These are phyloP conservation scores for Pyrenophora seminiperda DNA, from an alignment of 2,329 filamentous ascomycete genomes.

Conservation along the genomic window DNA sequence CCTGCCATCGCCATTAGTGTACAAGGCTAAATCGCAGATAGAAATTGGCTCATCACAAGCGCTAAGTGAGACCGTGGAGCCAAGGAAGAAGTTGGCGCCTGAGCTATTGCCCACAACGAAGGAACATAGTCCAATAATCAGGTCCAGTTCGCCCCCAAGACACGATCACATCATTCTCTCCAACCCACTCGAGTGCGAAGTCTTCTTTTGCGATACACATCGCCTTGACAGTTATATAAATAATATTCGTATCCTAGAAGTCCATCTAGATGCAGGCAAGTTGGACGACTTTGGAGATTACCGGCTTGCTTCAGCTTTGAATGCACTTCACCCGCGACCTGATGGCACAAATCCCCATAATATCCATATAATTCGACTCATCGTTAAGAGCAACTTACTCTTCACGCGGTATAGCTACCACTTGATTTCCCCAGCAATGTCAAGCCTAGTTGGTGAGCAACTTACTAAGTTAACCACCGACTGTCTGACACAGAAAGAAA, in stretches of 20 bases:
- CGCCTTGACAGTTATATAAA: neutral
- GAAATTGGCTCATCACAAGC: too few species aligned
- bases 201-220: neutral
- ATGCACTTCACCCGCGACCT: neutral
- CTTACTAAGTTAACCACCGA: neutral
- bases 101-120: too few species aligned
- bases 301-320: neutral
- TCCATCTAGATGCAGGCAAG: neutral
- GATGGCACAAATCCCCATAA: neutral
- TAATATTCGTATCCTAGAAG: neutral
- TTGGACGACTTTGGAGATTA: neutral
- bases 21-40: too few species aligned
- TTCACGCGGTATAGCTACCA: slow-evolving; percentile 1
- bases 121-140: too few species aligned
- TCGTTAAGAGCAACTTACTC: neutral
- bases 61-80: too few species aligned
- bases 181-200: neutral
- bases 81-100: too few species aligned
- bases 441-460: neutral
- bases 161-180: neutral
- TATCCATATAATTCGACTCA: neutral
- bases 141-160: too few species aligned
- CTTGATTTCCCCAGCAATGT: neutral
- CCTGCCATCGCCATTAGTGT: too few species aligned
- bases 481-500: slow-evolving; percentile 3